Conservation (phyloP, 306 rosid genomes). For the Senna siamea region DNA sequence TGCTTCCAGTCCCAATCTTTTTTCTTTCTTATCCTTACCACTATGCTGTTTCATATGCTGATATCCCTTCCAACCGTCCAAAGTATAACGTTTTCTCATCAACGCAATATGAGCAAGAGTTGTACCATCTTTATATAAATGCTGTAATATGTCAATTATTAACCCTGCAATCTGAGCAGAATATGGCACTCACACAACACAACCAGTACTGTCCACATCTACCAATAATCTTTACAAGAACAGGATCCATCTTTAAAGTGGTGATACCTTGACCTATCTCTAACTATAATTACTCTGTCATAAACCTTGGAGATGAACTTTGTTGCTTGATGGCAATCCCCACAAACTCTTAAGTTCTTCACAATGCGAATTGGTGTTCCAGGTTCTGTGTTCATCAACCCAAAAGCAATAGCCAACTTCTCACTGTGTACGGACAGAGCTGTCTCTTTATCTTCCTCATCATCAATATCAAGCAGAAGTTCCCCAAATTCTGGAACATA, state of each 20-base stretch:
- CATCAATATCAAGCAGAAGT: conserved; percentile 54
- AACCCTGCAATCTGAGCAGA: too few species aligned
- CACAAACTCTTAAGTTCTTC: conserved; percentile 62
- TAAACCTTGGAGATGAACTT: conserved; percentile 59
- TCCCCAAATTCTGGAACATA: conserved; percentile 54
- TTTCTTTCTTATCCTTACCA: too few species aligned
- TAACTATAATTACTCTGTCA: conserved; percentile 51
- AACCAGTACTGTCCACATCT: conserved; percentile 19
- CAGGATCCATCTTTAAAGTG: conserved; percentile 58
- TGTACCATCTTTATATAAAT: background rate
- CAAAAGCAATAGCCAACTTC: conserved; percentile 65
- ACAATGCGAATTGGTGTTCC: conserved; percentile 62
- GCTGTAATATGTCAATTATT: background rate
- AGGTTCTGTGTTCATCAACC: conserved; percentile 53
- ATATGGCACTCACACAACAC: too few species aligned
- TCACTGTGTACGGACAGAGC: conserved; percentile 60
- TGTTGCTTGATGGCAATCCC: conserved; percentile 59
- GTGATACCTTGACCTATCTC: conserved; percentile 61
- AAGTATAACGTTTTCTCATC: background rate
- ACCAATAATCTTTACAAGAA: conserved; percentile 66
- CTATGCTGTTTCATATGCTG: too few species aligned
- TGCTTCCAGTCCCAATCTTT: too few species aligned
- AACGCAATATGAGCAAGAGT: conserved; percentile 14
- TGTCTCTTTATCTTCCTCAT: conserved; percentile 63
- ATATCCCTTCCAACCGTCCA: background rate